A percentile compares a stretch with the other conserved stretches of the same genome.
These are phyloP conservation scores for Oenanthe sinensis DNA, from an alignment of 129 eudicot genomes.

Conservation along the genomic window DNA sequence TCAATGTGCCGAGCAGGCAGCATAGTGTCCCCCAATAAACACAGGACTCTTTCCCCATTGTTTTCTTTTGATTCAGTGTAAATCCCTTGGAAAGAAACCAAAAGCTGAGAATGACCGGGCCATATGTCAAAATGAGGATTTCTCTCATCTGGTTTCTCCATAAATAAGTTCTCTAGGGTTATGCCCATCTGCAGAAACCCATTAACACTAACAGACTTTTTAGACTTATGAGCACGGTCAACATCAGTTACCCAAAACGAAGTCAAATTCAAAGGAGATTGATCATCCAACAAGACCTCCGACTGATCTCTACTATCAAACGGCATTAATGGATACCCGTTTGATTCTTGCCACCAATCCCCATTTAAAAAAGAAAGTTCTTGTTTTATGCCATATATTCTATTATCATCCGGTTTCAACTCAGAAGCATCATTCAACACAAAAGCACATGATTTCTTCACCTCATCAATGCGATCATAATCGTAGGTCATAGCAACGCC, in stretches of 20 bases:
- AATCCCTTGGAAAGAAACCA: slow-evolving; percentile 60
- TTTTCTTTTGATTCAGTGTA: slow-evolving; percentile 47
- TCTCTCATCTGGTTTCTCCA: slow-evolving; percentile 34
- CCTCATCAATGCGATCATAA: slow-evolving; percentile 63
- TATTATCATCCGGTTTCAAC: slow-evolving; percentile 37
- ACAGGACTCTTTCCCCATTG: slow-evolving; percentile 61
- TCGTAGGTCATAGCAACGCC: slow-evolving; percentile 30
- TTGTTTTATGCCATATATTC: slow-evolving; percentile 36
- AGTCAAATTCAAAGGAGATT: slow-evolving; percentile 44
- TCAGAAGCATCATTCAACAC: slow-evolving; percentile 40
- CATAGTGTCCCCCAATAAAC: slow-evolving; percentile 71
- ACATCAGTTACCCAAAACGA: slow-evolving; percentile 79
- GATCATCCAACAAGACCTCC: slow-evolving; percentile 14
- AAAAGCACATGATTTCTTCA: slow-evolving; percentile 47
- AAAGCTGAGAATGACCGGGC: slow-evolving; percentile 57
- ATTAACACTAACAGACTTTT: slow-evolving; percentile 42
- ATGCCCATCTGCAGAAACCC: slow-evolving; percentile 55
- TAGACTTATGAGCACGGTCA: slow-evolving; percentile 44
- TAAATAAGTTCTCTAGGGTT: slow-evolving; percentile 37
- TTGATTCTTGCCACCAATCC: slow-evolving; percentile 77
- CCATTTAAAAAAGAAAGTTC: slow-evolving; percentile 67
- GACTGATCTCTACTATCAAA: slow-evolving; percentile 42
- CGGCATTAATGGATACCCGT: slow-evolving; percentile 70
- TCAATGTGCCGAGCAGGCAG: slow-evolving; percentile 74
- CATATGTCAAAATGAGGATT: slow-evolving; percentile 50